Base-by-base conservation (phyloP, 1,139 yeast genomes). In the Taphrina populina region DNA sequence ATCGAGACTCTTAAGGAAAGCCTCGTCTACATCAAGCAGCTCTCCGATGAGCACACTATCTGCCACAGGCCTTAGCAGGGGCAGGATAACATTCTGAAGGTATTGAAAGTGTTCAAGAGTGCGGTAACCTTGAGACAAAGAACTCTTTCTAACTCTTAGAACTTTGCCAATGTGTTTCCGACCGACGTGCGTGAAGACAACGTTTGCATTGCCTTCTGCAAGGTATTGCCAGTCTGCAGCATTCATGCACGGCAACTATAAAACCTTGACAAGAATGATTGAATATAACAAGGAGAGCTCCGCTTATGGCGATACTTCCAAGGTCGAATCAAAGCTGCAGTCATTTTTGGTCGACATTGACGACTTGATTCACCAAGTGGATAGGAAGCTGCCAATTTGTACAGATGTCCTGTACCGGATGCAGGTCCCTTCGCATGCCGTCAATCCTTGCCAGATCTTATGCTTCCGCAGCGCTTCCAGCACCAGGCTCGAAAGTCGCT, bases 121-220 rank as follows among this genome's bases (percentile, higher is more conserved):
- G n/a, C n/a, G n/a, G 20, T 19, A 41, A 2, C n/a, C 21, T 13
- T 30, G 32, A 11, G 30, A 46, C 33, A 29, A 19, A 21, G 33
- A 24, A 21, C 46, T 37, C n/a, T 49, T 49, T n/a, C 30, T 39
- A 1, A 49, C 15, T 6, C 54, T 45, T n/a, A 49, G 37, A 8
- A 43, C 47, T 30, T 17, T 43, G 6, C 4, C 5, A 4, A 11
- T 2, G 13, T 20, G 11, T n/a, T n/a, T n/a, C n/a, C n/a, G n/a
- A 5, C 47, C 47, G 2, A 10, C 19, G 21, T 43, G 32, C 13
- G 7, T 29, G 17, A 49, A 49, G 24, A 49, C 29, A 2, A 49
- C 39, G 15, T 49, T 49, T 11, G 54, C 54, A 21, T 49, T 49
- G 19, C 54, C 54, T 30, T 49, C 54, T 8, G 46, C 54, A 15